Conservation (phyloP, 2,329 filamentous ascomycete species). For the Hypoxylon rubiginosum region DNA sequence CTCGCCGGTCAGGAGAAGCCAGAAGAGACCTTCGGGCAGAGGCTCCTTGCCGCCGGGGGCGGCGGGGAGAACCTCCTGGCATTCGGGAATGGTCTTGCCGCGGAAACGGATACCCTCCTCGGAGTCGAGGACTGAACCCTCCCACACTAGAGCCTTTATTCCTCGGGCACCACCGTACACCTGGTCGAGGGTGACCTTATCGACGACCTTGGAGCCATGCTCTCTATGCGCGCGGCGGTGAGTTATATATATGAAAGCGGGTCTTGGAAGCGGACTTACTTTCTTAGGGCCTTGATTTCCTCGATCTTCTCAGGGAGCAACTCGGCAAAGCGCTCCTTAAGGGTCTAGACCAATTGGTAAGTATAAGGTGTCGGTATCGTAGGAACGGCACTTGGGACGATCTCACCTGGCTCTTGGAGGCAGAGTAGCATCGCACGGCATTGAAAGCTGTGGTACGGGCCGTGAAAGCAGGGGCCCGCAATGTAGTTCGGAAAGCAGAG, state of each 20-base stretch:
- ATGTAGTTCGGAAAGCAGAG: conserved; percentile 83
- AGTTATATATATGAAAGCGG: conserved; percentile 43
- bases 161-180: conserved; percentile 99
- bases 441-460: conserved; percentile 81
- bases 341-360: conserved; percentile 70
- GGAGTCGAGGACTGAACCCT: conserved; percentile 96
- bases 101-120: conserved; percentile 99
- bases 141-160: conserved; percentile 99
- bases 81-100: conserved; percentile 99
- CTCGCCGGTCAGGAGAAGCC: conserved; percentile 98
- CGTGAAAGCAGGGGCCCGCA: conserved; percentile 75
- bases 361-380: conserved; percentile 36
- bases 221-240: conserved; percentile 70
- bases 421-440: conserved; percentile 86
- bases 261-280: conserved; percentile 70
- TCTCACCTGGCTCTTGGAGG: conserved; percentile 88
- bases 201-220: conserved; percentile 93
- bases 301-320: conserved; percentile 96
- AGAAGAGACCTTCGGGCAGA: conserved; percentile 99
- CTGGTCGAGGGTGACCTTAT: conserved; percentile 99
- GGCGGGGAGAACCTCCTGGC: conserved; percentile 97
- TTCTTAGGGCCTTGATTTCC: conserved; percentile 98
- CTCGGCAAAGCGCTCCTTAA: conserved; percentile 99
- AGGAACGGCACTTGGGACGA: conserved; percentile 39
- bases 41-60: conserved; percentile 97